phyloP scores from a whole-genome alignment of 129 eudicot species.

The Dittrichia graveolens region DNA sequence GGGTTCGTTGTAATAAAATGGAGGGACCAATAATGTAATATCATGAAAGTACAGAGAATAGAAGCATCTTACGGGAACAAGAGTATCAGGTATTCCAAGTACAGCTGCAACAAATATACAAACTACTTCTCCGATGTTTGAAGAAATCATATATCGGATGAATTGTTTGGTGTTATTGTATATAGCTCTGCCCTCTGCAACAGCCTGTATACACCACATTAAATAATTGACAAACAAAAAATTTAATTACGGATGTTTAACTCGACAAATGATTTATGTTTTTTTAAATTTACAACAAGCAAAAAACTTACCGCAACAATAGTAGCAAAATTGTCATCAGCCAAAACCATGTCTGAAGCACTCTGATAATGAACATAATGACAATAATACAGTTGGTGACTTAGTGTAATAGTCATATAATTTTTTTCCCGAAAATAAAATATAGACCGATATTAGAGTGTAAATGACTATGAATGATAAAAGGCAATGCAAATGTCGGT shows the following conservation, averaged over 20 bases:
- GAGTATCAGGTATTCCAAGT: slow-evolving; percentile 99
- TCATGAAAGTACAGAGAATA: slow-evolving; percentile 5
- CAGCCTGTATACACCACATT: slow-evolving; percentile 63
- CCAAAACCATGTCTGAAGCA: slow-evolving; percentile 99
- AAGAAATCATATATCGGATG: slow-evolving; percentile 98
- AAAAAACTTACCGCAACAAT: slow-evolving; percentile 84
- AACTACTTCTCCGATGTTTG: slow-evolving; percentile 99
- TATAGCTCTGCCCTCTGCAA: slow-evolving; percentile 99
- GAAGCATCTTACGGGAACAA: slow-evolving; percentile 76
- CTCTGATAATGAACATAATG: slow-evolving; percentile 55
- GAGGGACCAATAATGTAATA: slow-evolving; percentile 10
- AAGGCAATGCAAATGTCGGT: too few species aligned
- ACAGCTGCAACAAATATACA: slow-evolving; percentile 99
- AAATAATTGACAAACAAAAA: neutral
- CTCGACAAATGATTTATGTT: too few species aligned
- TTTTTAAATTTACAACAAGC: too few species aligned
- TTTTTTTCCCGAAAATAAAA: too few species aligned
- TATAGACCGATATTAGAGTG: too few species aligned
- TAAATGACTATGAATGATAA: too few species aligned
- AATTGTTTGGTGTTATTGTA: slow-evolving; percentile 98
- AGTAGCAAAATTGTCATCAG: slow-evolving; percentile 99
- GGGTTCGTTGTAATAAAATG: neutral
- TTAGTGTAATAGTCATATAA: too few species aligned
- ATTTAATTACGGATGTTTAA: slow-evolving; percentile 7
- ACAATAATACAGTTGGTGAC: slow-evolving; percentile 22